phyloP scores from a whole-genome alignment of 2,329 filamentous ascomycete species.

The Coniochaeta hoffmannii region DNA sequence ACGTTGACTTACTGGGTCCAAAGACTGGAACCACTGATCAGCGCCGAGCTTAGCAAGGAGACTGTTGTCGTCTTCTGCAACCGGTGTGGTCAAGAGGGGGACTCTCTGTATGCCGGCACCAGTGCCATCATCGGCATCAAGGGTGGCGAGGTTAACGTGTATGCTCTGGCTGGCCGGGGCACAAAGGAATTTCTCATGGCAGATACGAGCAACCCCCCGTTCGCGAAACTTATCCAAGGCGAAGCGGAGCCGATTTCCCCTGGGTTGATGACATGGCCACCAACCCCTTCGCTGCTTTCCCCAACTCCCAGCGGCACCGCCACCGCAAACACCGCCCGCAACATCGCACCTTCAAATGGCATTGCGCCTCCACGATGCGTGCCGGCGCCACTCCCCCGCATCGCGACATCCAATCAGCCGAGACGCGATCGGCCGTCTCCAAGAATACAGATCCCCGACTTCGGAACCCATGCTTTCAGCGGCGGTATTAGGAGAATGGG shows the following conservation, averaged over 20 bases:
- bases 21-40: slow-evolving; percentile 48
- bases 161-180: slow-evolving; percentile 52
- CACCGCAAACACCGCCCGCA: not conserved
- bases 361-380: not conserved
- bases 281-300: not conserved
- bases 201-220: slow-evolving; percentile 35
- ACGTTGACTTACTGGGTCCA: slow-evolving; percentile 60
- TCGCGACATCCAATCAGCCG: not conserved
- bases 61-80: slow-evolving; percentile 56
- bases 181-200: slow-evolving; percentile 54
- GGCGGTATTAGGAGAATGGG: not conserved
- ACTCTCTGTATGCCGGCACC: slow-evolving; percentile 56
- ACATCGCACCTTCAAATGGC: not conserved
- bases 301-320: slow-evolving; percentile 2
- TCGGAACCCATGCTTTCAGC: not conserved
- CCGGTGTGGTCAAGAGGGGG: slow-evolving; percentile 51
- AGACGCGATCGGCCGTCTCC: not conserved
- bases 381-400: no score
- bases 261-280: not conserved
- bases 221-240: slow-evolving; percentile 24
- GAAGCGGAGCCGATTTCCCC: not conserved
- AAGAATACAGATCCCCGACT: slow-evolving; percentile 2
- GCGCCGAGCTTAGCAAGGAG: slow-evolving; percentile 35
- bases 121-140: slow-evolving; percentile 54
- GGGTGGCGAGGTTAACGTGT: slow-evolving; percentile 49